Evolutionary conservation across 805 yeast genomes (phyloP), one percentile per base, ranked within the genome.

Genomic region (Hemisphaericaspora nanyangensis): DNA sequence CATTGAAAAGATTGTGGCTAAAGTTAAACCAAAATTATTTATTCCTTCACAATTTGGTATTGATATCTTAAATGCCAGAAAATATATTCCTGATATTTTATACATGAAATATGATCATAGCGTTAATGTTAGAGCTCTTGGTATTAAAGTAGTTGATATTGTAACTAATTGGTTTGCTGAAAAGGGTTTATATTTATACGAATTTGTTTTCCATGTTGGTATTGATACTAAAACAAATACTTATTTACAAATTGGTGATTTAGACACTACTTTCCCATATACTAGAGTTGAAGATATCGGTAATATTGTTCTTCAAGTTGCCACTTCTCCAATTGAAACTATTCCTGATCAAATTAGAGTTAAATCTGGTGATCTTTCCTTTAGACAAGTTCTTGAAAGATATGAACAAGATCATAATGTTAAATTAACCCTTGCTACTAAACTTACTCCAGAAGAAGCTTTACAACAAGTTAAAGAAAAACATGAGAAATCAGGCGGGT

Each of bases 1-100:
- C n/a, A 42, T 70, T 25, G 75, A 72, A 34, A 68, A 49, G 17
- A 37, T 72, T 6, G 70, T 70, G 4, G 11, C 22, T 5, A 18
- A 51, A 19, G 65, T 63, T 36, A 70, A 72, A 45, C 76, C 78
- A 35, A 71, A 72, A 51, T 51, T 77, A 25, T 79, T 68, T 59
- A 70, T 79, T 46, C 82, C 84, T 24, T 72, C 82, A 2, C 84
- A 79, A 49, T 80, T 74, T 48, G 88, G 86, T 29, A 49, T 64
- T 17, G 78, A 77, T 38, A 35, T 68, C 13, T 52, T 46, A 2
- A 59, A 51, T 7, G 54, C 54, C 11, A 18, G 29, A 5, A 17
- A 29, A 15, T 43, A 39, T 12, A 31, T 37, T n/a, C 46, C 46
- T n/a, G 46, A 61, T 1, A 59, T 73, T 39, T 49, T 58, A 22